Evolutionary conservation across 1,284 basidiomycete species (phyloP).

Genomic region (Leccinum pachyderme): DNA sequence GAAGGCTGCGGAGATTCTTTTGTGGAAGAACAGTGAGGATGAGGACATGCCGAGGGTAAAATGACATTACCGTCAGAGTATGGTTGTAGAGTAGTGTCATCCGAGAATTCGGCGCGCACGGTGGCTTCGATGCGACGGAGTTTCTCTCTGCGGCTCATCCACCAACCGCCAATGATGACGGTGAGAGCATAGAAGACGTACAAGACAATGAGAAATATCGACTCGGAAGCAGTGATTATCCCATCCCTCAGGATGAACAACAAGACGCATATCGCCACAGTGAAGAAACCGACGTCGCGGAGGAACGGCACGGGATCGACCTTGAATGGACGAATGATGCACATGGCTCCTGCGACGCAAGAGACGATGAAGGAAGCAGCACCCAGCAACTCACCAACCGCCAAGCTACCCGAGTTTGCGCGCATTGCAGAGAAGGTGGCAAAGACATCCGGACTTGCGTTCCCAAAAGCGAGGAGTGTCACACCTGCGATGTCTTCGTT

Average conservation of each 20-base stretch:
- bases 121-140: constrained; percentile 48
- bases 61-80: constrained; percentile 59
- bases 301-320: constrained; percentile 82
- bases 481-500: constrained; percentile 91
- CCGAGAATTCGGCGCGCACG: constrained; percentile 61
- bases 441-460: constrained; percentile 91
- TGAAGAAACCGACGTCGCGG: constrained; percentile 93
- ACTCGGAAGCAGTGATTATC: constrained; percentile 72
- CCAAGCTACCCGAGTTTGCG: constrained; percentile 81
- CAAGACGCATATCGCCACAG: constrained; percentile 71
- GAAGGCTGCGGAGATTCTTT: constrained; percentile 8
- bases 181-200: constrained; percentile 79
- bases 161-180: constrained; percentile 82
- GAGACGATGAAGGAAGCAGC: constrained; percentile 96
- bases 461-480: constrained; percentile 92
- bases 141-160: constrained; percentile 54
- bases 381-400: constrained; percentile 92
- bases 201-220: constrained; percentile 67
- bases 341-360: constrained; percentile 95
- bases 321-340: constrained; percentile 90
- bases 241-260: constrained; percentile 82
- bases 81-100: constrained; percentile 44
- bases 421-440: constrained; percentile 94
- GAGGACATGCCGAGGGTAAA: constrained; percentile 10
- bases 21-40: constrained; percentile 21